Percentiles rank a stretch among this genome's conserved stretches.
These are phyloP conservation scores for Gonapodya prolifera DNA, from an alignment of 192 early-diverging fungal genomes.

Conservation along the genomic window DNA sequence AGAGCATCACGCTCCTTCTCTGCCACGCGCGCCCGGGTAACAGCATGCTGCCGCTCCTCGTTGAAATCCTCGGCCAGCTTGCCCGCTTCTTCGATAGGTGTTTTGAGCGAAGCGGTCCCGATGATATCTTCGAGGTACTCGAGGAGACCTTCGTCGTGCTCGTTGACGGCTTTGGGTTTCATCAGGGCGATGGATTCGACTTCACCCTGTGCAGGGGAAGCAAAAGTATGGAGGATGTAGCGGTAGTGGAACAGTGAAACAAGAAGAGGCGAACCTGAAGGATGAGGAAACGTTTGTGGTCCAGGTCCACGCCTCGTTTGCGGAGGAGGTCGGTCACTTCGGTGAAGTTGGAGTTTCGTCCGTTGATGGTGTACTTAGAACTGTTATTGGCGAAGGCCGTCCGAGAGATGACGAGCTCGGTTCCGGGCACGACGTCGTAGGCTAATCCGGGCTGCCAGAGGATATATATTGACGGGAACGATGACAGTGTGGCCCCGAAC, in stretches of 20 bases:
- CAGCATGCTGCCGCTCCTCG: conserved; percentile 59
- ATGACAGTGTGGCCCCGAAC: neutral
- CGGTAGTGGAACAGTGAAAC: neutral
- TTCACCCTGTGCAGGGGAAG: conserved; percentile 70
- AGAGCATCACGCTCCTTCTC: conserved; percentile 75
- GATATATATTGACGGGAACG: neutral
- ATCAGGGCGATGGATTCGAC: conserved; percentile 97
- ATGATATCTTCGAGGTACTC: conserved; percentile 99
- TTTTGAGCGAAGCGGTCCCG: conserved; percentile 81
- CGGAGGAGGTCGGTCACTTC: conserved; percentile 77
- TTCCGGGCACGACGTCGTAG: conserved; percentile 17
- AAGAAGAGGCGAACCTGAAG: conserved; percentile 44
- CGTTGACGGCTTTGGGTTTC: conserved; percentile 87
- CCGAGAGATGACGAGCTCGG: conserved; percentile 66
- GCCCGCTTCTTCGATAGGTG: conserved; percentile 63
- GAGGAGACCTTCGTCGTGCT: conserved; percentile 86
- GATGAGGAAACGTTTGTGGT: conserved; percentile 97
- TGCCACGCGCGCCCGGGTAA: conserved; percentile 76
- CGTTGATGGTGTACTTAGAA: conserved; percentile 69
- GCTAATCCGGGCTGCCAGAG: neutral
- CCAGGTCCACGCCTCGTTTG: conserved; percentile 80
- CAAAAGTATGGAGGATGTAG: neutral
- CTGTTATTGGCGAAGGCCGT: conserved; percentile 49
- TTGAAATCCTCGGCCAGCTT: conserved; percentile 61
- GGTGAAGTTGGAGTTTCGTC: conserved; percentile 49